Evolutionary conservation across 495 filamentous ascomycete genomes (phyloP).

Genomic region (Tirmania nivea): DNA sequence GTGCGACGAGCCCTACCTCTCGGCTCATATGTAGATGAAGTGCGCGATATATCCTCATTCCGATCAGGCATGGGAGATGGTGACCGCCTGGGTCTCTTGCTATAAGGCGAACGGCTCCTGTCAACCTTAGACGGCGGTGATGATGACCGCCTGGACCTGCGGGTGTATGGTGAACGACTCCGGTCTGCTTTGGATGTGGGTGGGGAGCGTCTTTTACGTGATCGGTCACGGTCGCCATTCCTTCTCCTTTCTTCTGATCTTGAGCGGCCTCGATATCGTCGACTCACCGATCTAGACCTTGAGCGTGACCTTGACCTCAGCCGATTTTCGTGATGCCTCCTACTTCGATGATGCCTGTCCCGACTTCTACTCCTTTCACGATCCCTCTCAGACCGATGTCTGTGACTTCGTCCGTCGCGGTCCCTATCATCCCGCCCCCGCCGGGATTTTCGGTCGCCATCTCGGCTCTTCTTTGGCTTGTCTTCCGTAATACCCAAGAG

Average conservation of each 20-base stretch:
- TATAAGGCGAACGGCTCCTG: not conserved
- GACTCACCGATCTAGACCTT: not conserved
- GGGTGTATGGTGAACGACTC: constrained; percentile 1
- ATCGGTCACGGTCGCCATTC: not conserved
- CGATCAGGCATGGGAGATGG: not conserved
- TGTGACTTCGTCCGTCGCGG: constrained; percentile 31
- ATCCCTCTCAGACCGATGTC: constrained; percentile 24
- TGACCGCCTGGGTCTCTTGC: not conserved
- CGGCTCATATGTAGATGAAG: not conserved
- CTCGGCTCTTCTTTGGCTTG: constrained; percentile 23
- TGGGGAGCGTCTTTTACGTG: not conserved
- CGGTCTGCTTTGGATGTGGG: constrained; percentile 3
- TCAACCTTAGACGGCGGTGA: not conserved
- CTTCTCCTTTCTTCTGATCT: not conserved
- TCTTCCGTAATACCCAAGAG: constrained; percentile 41
- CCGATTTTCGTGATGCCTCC: constrained; percentile 20
- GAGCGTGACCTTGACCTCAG: not conserved
- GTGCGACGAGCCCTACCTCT: not conserved
- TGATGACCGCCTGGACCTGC: constrained; percentile 2
- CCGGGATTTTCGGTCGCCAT: constrained; percentile 8
- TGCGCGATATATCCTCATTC: not conserved
- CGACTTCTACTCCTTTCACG: constrained; percentile 18
- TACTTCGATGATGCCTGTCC: constrained; percentile 12
- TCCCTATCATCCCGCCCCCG: constrained; percentile 25
- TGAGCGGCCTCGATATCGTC: not conserved